Evolutionary conservation across 805 yeast species (phyloP), one percentile per base, ranked within the genome.

Genomic region (Kodamaea sagamina): DNA sequence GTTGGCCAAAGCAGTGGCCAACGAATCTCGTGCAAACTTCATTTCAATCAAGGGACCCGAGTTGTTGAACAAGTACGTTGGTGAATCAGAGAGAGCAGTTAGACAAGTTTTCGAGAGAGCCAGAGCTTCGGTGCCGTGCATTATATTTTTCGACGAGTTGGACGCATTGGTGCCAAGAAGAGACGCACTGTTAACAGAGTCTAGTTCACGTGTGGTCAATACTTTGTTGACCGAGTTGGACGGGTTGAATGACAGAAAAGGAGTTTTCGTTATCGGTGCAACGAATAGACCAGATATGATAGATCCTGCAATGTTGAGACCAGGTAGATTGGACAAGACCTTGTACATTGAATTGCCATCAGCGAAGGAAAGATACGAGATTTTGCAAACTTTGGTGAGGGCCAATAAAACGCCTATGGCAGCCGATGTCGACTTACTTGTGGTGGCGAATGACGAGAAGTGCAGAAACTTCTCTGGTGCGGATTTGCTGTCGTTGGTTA

Each of bases 211-310:
- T 47, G 98, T 93, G 7, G 99, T 93, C 13, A 93, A 93, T 59
- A 93, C 99, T 0, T 68, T 93, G 26, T 77, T 93, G 52, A 93
- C 99, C 0, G 99, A 93, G 60, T 73, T 93, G 28, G 99, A 93
- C 66, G 99, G 99, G 1, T 74, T 92, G 44, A 90, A 89, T 53
- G 97, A 92, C 52, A 74, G 98, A 53, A 79, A 84, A 47, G 98
- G 98, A 2, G 88, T 92, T 2, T 93, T 86, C 62, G 98, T 92
- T 3, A 80, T 92, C 52, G 98, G 97, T 21, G 99, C 99, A 1
- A 92, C 99, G 0, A 92, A 92, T 57, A 78, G 99, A 61, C 98
- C 98, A 0, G 99, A 92, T 61, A 92, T 92, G 88, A 93, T 92
- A 51, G 99, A 92, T 64, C 89, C 96, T 3, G 99, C 99, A 0